Conservation (phyloP, 2,329 filamentous ascomycete genomes). For the Botryotinia convoluta region DNA sequence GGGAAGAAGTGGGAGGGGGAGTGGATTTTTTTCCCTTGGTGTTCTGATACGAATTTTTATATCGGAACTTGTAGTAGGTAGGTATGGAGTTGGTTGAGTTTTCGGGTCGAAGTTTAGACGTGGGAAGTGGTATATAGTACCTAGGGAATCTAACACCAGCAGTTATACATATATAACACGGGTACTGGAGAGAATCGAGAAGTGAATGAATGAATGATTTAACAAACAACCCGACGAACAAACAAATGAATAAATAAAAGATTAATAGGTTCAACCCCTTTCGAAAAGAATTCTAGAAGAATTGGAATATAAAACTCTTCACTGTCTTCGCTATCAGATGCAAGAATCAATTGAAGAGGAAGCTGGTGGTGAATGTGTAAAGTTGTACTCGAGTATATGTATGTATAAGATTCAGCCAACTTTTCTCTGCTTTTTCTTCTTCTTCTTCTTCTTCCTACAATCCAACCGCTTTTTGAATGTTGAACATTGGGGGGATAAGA, state of each 20-base stretch:
- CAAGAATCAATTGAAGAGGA: background rate
- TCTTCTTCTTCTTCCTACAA: background rate
- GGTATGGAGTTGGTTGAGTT: background rate
- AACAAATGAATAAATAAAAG: background rate
- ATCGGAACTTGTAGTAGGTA: background rate
- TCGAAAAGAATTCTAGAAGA: background rate
- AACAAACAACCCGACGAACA: background rate
- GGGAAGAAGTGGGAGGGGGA: background rate
- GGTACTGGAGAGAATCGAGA: background rate
- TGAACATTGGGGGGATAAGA: slow-evolving; percentile 2
- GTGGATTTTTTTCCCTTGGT: slow-evolving; percentile 1
- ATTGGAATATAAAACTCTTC: background rate
- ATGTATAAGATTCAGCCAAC: background rate
- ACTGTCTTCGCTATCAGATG: background rate
- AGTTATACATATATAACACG: background rate
- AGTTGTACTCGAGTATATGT: background rate
- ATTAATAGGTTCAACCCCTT: background rate
- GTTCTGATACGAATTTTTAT: background rate
- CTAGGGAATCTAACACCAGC: background rate
- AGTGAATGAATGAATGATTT: background rate
- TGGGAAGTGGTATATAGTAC: background rate
- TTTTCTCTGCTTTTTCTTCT: background rate
- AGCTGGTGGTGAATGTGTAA: background rate
- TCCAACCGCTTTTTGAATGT: background rate
- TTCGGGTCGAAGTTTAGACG: slow-evolving; percentile 3